Percentiles rank a stretch among this genome's conserved stretches.
Evolutionary conservation across 805 yeast species (phyloP).

Genomic region (Candida broadrunensis): DNA sequence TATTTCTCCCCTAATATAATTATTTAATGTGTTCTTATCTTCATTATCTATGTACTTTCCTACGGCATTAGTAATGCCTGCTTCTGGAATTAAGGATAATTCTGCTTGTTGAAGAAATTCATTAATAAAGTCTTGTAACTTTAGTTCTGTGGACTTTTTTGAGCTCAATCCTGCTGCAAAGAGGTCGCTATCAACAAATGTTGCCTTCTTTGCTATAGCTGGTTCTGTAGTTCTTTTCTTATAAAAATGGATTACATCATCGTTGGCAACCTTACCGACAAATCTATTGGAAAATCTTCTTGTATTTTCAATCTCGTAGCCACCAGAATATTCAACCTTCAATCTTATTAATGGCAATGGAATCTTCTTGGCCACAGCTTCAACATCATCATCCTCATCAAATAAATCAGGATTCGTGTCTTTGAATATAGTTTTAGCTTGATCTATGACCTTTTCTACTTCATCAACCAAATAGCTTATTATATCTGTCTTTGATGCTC

Average conservation of each 20-base stretch:
- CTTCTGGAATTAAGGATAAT: slow-evolving; percentile 68
- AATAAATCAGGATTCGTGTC: slow-evolving; percentile 25
- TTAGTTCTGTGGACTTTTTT: slow-evolving; percentile 28
- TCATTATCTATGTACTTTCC: slow-evolving; percentile 75
- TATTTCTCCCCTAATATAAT: slow-evolving; percentile 58
- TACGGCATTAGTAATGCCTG: slow-evolving; percentile 72
- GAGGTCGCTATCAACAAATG: slow-evolving; percentile 12
- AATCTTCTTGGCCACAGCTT: slow-evolving; percentile 12
- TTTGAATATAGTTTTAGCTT: slow-evolving; percentile 53
- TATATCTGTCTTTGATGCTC: slow-evolving; percentile 60
- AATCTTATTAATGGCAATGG: slow-evolving; percentile 82
- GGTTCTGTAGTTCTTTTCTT: slow-evolving; percentile 38
- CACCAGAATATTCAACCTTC: slow-evolving; percentile 86
- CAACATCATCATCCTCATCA: slow-evolving; percentile 15
- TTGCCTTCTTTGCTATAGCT: slow-evolving; percentile 13
- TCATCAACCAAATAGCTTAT: slow-evolving; percentile 55
- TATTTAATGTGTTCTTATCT: slow-evolving; percentile 67
- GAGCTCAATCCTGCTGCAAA: slow-evolving; percentile 10
- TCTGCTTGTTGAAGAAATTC: slow-evolving; percentile 61
- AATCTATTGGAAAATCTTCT: slow-evolving; percentile 85
- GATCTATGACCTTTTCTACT: slow-evolving; percentile 64
- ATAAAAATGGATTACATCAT: slow-evolving; percentile 76
- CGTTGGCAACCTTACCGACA: slow-evolving; percentile 88
- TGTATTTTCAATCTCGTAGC: slow-evolving; percentile 88
- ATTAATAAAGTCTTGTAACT: slow-evolving; percentile 61